Evolutionary conservation across 2,329 filamentous ascomycete genomes (phyloP), one percentile per base, ranked within the genome.

Genomic region (Calonectria montana): DNA sequence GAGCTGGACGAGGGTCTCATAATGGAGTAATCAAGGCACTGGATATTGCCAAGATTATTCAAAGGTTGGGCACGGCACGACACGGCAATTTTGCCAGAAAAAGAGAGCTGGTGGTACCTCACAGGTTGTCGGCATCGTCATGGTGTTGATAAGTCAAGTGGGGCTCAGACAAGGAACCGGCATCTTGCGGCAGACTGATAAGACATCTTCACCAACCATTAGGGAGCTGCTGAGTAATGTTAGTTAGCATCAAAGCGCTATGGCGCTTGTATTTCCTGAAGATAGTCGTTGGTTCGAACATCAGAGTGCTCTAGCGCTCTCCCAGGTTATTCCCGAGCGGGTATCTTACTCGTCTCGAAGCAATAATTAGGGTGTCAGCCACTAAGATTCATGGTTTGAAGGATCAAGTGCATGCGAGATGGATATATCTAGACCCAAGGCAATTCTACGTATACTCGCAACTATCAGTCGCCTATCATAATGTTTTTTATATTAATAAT

Each of bases 91-190:
- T 57, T 57, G 31, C 53, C 53, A 57, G 31, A 39, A 57, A 57
- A 35, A 39, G n/a, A 39, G 31, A 25, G 53, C 31, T 21, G 31
- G 29, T 18, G 31, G 29, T 18, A n/a, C 13, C 53, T 57, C 53
- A 3, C 31, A 37, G 53, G 21, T 57, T 35, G 23, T 39, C 23
- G 53, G n/a, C 53, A 21, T 57, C 21, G 31, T 57, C 53, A 13
- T 57, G 53, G 53, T 31, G 53, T 57, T 57, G 53, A 57, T 57
- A 57, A 57, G 53, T 57, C 53, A 25, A 57, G 53, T 57, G 53
- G 53, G 53, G 53, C 39, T n/a, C n/a, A 31, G 16, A 15, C 31
- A 57, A 21, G 53, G 53, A 31, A 57, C 53, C 53, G 53, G 53
- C 53, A 57, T 37, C n/a, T 57, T 57, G 53, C 5, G 53, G 53